These are phyloP conservation scores for Exsudoporus frostii DNA, from an alignment of 768 basidiomycete species.

Conservation along the genomic window DNA sequence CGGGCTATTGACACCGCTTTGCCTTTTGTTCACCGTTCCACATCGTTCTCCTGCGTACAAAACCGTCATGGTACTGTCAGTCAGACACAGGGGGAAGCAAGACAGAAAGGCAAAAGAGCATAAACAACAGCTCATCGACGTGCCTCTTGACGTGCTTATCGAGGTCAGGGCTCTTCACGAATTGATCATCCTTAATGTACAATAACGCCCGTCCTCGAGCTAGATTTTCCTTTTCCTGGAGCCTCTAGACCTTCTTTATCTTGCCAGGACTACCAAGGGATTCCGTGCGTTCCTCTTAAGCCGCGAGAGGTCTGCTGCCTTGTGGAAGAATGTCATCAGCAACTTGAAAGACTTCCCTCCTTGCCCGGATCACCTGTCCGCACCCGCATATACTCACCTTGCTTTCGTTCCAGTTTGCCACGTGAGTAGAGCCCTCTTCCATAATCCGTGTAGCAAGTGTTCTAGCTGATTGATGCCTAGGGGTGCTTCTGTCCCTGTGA, in stretches of 20 bases:
- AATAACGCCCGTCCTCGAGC: background rate
- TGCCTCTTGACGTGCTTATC: constrained; percentile 13
- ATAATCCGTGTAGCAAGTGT: background rate
- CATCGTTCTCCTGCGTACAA: background rate
- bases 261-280: constrained; percentile 30
- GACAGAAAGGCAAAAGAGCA: background rate
- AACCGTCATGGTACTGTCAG: constrained; percentile 3
- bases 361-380: constrained; percentile 26
- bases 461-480: background rate
- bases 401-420: constrained; percentile 30
- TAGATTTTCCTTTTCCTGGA: constrained; percentile 28
- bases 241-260: constrained; percentile 32
- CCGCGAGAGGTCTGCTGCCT: constrained; percentile 5
- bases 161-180: constrained; percentile 6
- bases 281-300: constrained; percentile 28
- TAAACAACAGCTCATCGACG: constrained; percentile 1
- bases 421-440: constrained; percentile 16
- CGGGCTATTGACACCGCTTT: background rate
- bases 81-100: background rate
- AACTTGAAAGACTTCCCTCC: constrained; percentile 25
- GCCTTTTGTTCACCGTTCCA: background rate
- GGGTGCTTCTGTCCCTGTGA: constrained; percentile 13
- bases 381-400: constrained; percentile 30
- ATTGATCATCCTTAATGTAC: background rate
- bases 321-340: constrained; percentile 29